Evolutionary conservation across 2,329 filamentous ascomycete species (phyloP), one percentile per base, ranked within the genome.

Genomic region (Fusarium nelsonii): DNA sequence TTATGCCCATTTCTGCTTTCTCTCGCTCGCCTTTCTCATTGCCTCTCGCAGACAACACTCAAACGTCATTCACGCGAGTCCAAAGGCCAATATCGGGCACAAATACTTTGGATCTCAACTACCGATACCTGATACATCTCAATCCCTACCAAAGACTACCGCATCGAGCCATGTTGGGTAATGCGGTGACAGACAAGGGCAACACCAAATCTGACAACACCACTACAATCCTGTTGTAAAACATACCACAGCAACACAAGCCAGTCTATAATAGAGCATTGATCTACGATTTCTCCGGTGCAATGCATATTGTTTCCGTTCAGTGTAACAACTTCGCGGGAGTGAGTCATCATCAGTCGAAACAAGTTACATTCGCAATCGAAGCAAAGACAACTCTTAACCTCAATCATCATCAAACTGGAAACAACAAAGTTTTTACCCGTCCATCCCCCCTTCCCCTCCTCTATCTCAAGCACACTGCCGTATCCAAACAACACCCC

Each of bases 41-140:
- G 6, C 6, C 23, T 23, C 4, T 23, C 23, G 23, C 23, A 23
- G 23, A 23, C 23, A 23, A 6, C 23, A 23, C 23, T 23, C 23
- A 23, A 6, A 23, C 15, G 4, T 40, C 39, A 34, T 14, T 14
- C 20, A 2, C 0, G 8, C 9, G 30, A 30, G 26, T 30, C n/a
- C n/a, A 32, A 39, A 28, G 4, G 1, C 4, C 10, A n/a, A 6
- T 34, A 14, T 11, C 4, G 15, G 9, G 0, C 1, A 0, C 8
- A 45, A 18, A 4, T 8, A 30, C 15, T 16, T 14, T 15, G 6
- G 14, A 30, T 11, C 11, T 3, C 4, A 45, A 26, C 18, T 7
- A 4, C 4, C 8, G 2, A 11, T 5, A 3, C 3, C 10, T 7
- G 12, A 23, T 18, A 11, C 3, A 15, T 32, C 26, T 0, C 37